Evolutionary conservation across 2,329 filamentous ascomycete genomes (phyloP), one percentile per base, ranked within the genome.

Genomic region (Apiospora rasikravindrae): DNA sequence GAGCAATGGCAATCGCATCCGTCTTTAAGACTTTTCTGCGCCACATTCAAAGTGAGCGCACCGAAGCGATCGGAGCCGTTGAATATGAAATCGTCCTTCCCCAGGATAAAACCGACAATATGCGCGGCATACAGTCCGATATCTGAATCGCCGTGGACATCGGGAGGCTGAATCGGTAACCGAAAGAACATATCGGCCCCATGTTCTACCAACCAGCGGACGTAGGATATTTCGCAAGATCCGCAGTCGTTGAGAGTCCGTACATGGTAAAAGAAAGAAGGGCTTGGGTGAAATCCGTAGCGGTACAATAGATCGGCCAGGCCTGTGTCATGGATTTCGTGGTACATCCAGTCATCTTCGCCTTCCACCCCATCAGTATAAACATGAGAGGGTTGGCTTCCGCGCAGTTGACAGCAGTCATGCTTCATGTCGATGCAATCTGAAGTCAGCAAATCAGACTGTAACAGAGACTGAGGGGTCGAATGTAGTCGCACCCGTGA

Each of bases 1-100:
- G 70, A 71, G n/a, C 70, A 71, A 33, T 71, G 44, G 44, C 61
- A 71, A 5, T 53, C 19, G 14, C 61, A 67, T n/a, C 61, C 45
- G 22, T 71, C 70, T n/a, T 22, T 67, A 10, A 67, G 61, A 10
- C 44, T 14, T 4, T 3, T 11, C 3, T 6, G 42, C 11, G 29
- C 2, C 19, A 67, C 45, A 51, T 29, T 11, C 5, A 11, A 14
- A 37, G 8, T 33, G 14, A 71, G 7, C 37, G 45, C 14, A 13
- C 40, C 33, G 6, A 51, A 51, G 29, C 0, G 45, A 47, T 33
- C 33, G 6, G 45, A 22, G 19, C 19, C 1, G 19, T 8, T n/a
- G 5, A 3, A 8, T 47, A 1, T n/a, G 19, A 0, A 47, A 1
- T 1, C 0, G 19, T n/a, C 6, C 7, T 10, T 2, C 45, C 45